phyloP scores from a whole-genome alignment of 345 rosid genomes.

The Euphorbia peplus region DNA sequence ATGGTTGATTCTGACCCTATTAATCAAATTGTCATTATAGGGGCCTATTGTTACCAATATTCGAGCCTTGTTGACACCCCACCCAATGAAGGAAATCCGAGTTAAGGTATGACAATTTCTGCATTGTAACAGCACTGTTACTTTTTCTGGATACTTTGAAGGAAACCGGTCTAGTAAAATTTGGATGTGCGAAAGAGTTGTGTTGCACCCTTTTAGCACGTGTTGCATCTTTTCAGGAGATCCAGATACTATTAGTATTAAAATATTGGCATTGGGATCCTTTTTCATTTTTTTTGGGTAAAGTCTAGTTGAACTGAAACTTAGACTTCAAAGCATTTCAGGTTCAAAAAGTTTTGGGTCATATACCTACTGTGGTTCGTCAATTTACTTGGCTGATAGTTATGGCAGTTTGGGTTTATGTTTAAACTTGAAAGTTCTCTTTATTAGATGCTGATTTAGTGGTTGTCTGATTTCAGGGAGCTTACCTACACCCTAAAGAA shows the following conservation, averaged over 20 bases:
- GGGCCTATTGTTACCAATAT: constrained; percentile 83
- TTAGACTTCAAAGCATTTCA: no score
- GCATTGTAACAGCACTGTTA: background rate
- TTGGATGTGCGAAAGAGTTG: background rate
- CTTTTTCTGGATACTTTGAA: background rate
- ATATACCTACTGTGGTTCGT: background rate
- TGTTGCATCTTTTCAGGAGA: background rate
- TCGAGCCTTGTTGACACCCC: constrained; percentile 90
- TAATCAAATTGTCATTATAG: constrained; percentile 38
- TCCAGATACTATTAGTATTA: background rate
- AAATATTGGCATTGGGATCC: background rate
- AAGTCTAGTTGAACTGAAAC: no score
- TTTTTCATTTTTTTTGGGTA: background rate
- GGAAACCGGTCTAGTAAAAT: background rate
- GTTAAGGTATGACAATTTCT: constrained; percentile 55
- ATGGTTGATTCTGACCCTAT: constrained; percentile 7
- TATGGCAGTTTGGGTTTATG: background rate
- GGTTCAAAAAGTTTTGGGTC: background rate
- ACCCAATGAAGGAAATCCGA: constrained; percentile 96
- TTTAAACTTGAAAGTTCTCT: background rate
- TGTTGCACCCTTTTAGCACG: background rate
- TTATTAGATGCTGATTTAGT: background rate
- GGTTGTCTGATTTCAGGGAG: constrained; percentile 58
- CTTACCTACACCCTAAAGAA: constrained; percentile 77
- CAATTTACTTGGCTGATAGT: background rate